Percentiles rank a stretch among this genome's conserved stretches.
These are phyloP conservation scores for Tilletiaria anomala DNA, from an alignment of 1,284 basidiomycete species.

Conservation along the genomic window DNA sequence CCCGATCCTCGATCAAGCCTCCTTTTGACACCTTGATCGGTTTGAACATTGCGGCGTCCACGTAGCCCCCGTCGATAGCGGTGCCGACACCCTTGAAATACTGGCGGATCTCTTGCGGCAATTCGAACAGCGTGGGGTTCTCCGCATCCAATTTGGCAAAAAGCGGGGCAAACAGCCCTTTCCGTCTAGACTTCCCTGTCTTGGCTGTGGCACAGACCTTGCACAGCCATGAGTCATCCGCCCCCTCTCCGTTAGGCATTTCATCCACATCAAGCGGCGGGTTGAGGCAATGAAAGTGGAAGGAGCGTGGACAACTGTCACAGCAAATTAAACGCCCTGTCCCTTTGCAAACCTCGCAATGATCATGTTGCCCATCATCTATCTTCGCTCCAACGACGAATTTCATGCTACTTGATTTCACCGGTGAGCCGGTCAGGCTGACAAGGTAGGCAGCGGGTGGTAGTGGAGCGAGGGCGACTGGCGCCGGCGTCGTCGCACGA, in stretches of 20 bases:
- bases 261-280: conserved; percentile 81
- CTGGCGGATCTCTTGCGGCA: conserved; percentile 71
- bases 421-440: no score
- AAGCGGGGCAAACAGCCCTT: conserved; percentile 44
- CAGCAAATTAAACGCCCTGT: conserved; percentile 63
- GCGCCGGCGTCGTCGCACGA: no score
- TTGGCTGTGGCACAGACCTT: conserved; percentile 48
- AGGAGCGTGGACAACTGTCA: conserved; percentile 88
- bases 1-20: conserved; percentile 77
- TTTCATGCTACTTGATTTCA: no score
- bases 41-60: conserved; percentile 52
- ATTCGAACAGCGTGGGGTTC: conserved; percentile 68
- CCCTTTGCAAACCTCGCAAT: conserved; percentile 73
- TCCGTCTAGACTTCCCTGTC: not conserved
- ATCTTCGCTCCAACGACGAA: no score
- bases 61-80: conserved; percentile 39
- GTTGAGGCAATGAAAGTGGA: conserved; percentile 90
- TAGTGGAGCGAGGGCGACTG: no score
- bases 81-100: conserved; percentile 59
- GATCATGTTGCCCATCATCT: no score
- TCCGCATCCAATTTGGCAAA: conserved; percentile 52
- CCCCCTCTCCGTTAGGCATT: conserved; percentile 44
- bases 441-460: no score
- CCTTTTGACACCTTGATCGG: conserved; percentile 53
- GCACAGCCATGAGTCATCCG: conserved; percentile 87